Conservation (phyloP, 495 filamentous ascomycete species). For the Penicillium herquei region DNA sequence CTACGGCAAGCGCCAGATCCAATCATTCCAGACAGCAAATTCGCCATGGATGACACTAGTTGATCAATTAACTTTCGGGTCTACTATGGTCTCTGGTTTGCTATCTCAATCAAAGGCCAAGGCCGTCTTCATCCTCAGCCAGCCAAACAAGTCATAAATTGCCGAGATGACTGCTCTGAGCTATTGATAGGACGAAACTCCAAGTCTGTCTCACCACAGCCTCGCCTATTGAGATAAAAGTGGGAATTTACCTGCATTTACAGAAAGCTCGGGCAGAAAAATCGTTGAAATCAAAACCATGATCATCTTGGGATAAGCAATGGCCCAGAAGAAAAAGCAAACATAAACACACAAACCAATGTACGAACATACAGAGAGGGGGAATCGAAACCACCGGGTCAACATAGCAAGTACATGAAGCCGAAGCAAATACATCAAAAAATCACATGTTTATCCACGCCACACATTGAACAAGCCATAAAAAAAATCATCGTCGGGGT, state of each 20-base stretch:
- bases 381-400: constrained; percentile 27
- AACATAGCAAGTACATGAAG: constrained; percentile 16
- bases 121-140: too few species aligned
- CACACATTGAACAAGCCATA: constrained; percentile 10
- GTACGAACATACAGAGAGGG: constrained; percentile 29
- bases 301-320: constrained; percentile 12
- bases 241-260: background rate
- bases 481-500: constrained; percentile 18
- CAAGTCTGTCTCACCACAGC: too few species aligned
- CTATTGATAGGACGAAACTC: too few species aligned
- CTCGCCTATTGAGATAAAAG: background rate
- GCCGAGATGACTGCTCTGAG: too few species aligned
- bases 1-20: background rate
- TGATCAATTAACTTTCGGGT: too few species aligned
- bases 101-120: too few species aligned
- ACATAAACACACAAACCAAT: constrained; percentile 13
- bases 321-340: constrained; percentile 13
- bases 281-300: constrained; percentile 7
- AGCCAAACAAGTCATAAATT: too few species aligned
- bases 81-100: too few species aligned
- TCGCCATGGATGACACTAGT: too few species aligned
- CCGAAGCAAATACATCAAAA: constrained; percentile 10
- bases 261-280: background rate
- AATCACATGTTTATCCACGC: constrained; percentile 19
- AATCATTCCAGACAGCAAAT: background rate